Evolutionary conservation across 2,329 filamentous ascomycete genomes (phyloP).

Genomic region (Trichoderma asperellum): DNA sequence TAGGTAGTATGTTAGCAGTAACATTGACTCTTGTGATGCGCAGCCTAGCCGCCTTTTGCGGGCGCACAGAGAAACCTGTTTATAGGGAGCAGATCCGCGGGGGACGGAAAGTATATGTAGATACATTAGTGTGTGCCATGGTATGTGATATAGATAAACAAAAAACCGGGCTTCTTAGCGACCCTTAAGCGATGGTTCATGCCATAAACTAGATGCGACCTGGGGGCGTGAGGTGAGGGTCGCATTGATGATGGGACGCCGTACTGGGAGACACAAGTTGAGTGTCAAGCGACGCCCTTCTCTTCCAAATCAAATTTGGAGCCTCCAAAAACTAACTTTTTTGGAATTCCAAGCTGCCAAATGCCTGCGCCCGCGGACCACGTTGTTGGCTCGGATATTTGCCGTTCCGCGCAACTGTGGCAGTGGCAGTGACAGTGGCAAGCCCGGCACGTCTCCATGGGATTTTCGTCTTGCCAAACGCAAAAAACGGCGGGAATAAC

Average conservation of each 20-base stretch:
- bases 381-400: not conserved
- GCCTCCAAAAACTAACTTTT: not conserved
- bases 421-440: not conserved
- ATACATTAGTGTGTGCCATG: not conserved
- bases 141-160: not conserved
- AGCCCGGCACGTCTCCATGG: not conserved
- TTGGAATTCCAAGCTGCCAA: not conserved
- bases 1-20: not conserved
- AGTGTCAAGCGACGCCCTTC: not conserved
- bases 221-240: not conserved
- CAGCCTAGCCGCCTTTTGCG: constrained; percentile 1
- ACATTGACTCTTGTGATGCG: not conserved
- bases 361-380: not conserved
- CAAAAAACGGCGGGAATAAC: not conserved
- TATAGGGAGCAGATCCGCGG: not conserved
- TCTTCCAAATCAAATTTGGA: not conserved
- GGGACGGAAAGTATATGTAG: not conserved
- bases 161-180: not conserved
- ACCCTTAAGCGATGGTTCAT: not conserved
- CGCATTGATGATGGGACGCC: not conserved
- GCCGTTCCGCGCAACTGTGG: not conserved
- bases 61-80: not conserved
- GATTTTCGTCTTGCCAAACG: not conserved
- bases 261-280: not conserved
- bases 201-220: not conserved